phyloP scores from a whole-genome alignment of 768 basidiomycete genomes.

The Cubamyces sp. region DNA sequence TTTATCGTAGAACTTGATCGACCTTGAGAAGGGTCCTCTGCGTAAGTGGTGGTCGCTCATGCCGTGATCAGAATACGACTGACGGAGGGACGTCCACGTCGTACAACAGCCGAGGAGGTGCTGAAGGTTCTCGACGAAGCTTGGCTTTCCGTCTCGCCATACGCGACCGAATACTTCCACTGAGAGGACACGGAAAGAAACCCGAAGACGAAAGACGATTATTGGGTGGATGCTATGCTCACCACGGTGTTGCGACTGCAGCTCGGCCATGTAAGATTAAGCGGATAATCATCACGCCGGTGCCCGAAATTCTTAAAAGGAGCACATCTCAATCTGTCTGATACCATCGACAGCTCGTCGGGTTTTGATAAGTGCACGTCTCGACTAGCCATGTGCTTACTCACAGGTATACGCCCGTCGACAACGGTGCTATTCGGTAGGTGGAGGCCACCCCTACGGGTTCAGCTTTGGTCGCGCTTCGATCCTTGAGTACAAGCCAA shows the following conservation, averaged over 20 bases:
- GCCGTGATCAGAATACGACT: background rate
- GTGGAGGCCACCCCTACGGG: too few relatives aligned
- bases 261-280: too few relatives aligned
- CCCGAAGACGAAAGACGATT: background rate
- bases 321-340: too few relatives aligned
- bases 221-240: background rate
- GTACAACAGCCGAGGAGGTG: conserved; percentile 51
- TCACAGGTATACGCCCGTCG: too few relatives aligned
- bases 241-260: background rate
- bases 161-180: conserved; percentile 35
- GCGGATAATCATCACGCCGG: too few relatives aligned
- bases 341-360: too few relatives aligned
- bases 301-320: too few relatives aligned
- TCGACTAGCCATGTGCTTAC: too few relatives aligned
- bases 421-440: too few relatives aligned
- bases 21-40: conserved; percentile 55
- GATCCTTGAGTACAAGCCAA: too few relatives aligned
- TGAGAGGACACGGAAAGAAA: background rate
- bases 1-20: conserved; percentile 45
- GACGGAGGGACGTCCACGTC: background rate
- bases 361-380: too few relatives aligned
- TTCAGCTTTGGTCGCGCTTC: too few relatives aligned
- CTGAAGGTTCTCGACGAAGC: conserved; percentile 53
- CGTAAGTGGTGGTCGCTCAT: conserved; percentile 16
- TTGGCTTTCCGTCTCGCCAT: conserved; percentile 48